Evolutionary conservation across 768 basidiomycete genomes (phyloP), one percentile per base, ranked within the genome.

Genomic region (Strobilomyces confusus): DNA sequence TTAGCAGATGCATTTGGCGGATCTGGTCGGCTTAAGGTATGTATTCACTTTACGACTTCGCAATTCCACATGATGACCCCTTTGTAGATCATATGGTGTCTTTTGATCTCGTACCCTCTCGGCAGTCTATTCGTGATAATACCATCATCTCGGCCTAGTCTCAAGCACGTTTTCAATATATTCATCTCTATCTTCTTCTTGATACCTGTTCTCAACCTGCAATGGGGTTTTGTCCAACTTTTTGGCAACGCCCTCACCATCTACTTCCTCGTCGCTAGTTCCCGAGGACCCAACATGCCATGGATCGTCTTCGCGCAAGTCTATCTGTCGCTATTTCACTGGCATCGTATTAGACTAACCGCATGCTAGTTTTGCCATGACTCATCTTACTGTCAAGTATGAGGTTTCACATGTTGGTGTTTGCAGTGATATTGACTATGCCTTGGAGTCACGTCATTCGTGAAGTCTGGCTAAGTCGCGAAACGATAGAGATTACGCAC

Each of bases 371-470:
- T 75, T 92, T 56, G 83, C 84, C 33, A 95, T 98, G 92, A 88
- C 85, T 0, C 95, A 98, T 69, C 76, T 99, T 40, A 87, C 85
- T n/a, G 62, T 86, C 73, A 98, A 93, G 94, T 95, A 64, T 55
- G 87, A 74, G 20, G 13, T 14, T 3, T 20, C 14, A 26, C 44
- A 2, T 2, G 8, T 26, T 32, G 6, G 22, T 33, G 38, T 20
- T 38, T 38, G 38, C 1, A 13, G 8, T 38, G 45, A 49, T 25
- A 9, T 48, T 56, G 45, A 58, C 34, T 1, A 5, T 33, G 26
- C 13, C 32, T 12, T 25, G 15, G 48, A 92, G 89, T 61, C 90
- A 92, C 65, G 60, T 84, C 51, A 83, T 88, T 48, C 89, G 90
- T 12, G 78, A 76, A 3, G 45, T 89, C 13, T 81, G 74, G 38